Conservation (phyloP, 257 asterid species). For the Solanum chiquidenum region DNA sequence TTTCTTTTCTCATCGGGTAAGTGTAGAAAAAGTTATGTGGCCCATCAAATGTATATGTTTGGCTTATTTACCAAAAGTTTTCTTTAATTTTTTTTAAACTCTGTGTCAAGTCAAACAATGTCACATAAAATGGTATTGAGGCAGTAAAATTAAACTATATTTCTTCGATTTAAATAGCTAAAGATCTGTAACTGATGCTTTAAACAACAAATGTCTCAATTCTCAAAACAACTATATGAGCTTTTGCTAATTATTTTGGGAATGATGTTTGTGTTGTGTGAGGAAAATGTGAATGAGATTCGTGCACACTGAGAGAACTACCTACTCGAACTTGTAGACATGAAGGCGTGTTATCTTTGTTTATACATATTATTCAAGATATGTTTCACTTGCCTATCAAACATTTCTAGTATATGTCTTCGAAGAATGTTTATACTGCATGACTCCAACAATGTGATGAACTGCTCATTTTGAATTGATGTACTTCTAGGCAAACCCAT, state of each 20-base stretch:
- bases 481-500: slow-evolving; percentile 10
- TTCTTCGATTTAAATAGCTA: neutral
- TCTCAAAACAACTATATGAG: neutral
- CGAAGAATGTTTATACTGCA: neutral
- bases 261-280: neutral
- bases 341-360: neutral
- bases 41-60: neutral
- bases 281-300: neutral
- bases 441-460: neutral
- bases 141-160: neutral
- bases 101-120: neutral
- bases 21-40: neutral
- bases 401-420: neutral
- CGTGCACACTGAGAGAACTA: neutral
- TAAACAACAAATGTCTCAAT: neutral
- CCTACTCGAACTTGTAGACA: neutral
- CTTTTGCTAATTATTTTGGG: neutral
- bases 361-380: neutral
- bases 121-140: neutral
- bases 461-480: neutral
- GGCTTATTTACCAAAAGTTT: neutral
- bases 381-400: neutral
- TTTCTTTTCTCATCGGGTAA: neutral
- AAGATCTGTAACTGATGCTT: neutral
- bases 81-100: neutral